These are phyloP conservation scores for Penicillium robsamsonii DNA, from an alignment of 495 filamentous ascomycete genomes.

Conservation along the genomic window DNA sequence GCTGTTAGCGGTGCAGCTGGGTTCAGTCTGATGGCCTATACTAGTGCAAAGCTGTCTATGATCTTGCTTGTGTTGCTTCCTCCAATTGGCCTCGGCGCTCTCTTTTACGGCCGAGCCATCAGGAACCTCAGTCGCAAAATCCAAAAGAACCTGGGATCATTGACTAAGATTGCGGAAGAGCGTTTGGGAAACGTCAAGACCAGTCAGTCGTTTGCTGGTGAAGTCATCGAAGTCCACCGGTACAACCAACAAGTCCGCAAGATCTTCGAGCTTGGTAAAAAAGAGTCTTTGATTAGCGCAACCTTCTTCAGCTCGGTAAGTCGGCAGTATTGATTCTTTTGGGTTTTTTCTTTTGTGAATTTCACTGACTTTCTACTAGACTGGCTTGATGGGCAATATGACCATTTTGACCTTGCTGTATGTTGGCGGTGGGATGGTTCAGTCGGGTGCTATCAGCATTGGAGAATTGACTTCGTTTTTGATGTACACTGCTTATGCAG, in stretches of 20 bases:
- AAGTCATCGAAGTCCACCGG: constrained; percentile 80
- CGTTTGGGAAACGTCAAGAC: constrained; percentile 93
- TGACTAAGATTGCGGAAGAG: constrained; percentile 97
- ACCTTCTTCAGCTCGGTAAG: constrained; percentile 80
- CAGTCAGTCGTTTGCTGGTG: constrained; percentile 90
- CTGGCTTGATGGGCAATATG: constrained; percentile 90
- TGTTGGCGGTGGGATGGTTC: constrained; percentile 85
- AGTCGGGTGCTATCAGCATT: constrained; percentile 77
- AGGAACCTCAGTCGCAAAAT: constrained; percentile 85
- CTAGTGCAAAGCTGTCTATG: constrained; percentile 85
- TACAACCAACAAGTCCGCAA: constrained; percentile 91
- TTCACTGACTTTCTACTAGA: constrained; percentile 43
- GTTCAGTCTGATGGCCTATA: constrained; percentile 86
- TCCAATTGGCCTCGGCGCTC: constrained; percentile 84
- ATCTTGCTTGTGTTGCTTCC: constrained; percentile 85
- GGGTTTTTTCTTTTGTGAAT: neutral
- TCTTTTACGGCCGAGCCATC: constrained; percentile 85
- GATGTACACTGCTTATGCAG: constrained; percentile 96
- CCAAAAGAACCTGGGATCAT: constrained; percentile 83
- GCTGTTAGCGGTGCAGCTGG: constrained; percentile 86
- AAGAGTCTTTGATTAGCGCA: constrained; percentile 82
- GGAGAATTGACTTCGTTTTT: constrained; percentile 96
- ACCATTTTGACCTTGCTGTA: constrained; percentile 91
- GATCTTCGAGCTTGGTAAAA: constrained; percentile 84
- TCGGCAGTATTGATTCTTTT: constrained; percentile 2